These are phyloP conservation scores for Lipomyces yarrowii DNA, from an alignment of 1,139 yeast genomes.

Conservation along the genomic window DNA sequence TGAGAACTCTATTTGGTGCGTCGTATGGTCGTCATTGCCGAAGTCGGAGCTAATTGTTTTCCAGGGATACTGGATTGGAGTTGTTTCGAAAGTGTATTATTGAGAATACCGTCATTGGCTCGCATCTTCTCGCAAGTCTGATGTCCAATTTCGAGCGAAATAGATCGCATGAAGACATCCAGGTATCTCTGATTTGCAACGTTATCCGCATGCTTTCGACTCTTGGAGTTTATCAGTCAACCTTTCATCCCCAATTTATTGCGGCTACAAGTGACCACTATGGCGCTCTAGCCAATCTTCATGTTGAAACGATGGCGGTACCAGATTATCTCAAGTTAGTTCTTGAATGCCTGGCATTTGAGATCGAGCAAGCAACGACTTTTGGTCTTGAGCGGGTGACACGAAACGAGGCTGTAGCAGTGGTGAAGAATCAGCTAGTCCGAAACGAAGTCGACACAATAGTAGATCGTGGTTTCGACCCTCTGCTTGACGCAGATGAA, in stretches of 20 bases:
- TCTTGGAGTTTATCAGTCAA: slow-evolving; percentile 15
- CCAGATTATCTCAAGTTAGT: slow-evolving; percentile 23
- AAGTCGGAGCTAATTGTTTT: not conserved
- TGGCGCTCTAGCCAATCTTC: slow-evolving; percentile 10
- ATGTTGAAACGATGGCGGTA: slow-evolving; percentile 10
- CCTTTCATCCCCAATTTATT: slow-evolving; percentile 23
- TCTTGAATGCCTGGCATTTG: slow-evolving; percentile 12
- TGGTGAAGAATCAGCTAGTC: slow-evolving; percentile 20
- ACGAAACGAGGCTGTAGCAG: slow-evolving; percentile 17
- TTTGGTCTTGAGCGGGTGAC: slow-evolving; percentile 22
- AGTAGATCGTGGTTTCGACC: slow-evolving; percentile 27
- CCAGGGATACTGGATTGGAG: slow-evolving; percentile 34
- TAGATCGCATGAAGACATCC: slow-evolving; percentile 6
- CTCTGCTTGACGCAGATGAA: slow-evolving; percentile 19
- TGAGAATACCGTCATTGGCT: slow-evolving; percentile 3
- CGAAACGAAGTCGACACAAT: slow-evolving; percentile 8
- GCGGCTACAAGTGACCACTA: slow-evolving; percentile 20
- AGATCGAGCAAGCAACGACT: slow-evolving; percentile 20
- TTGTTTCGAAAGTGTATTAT: slow-evolving; percentile 30
- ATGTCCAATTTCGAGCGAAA: slow-evolving; percentile 12
- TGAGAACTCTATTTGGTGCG: slow-evolving; percentile 36
- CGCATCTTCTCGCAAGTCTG: slow-evolving; percentile 16
- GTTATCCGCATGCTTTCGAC: slow-evolving; percentile 18
- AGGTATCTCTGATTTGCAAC: not conserved
- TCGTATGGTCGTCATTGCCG: not conserved